Evolutionary conservation across 371 early-diverging fungal species (phyloP).

Genomic region (Dinochytrium kinnereticum): DNA sequence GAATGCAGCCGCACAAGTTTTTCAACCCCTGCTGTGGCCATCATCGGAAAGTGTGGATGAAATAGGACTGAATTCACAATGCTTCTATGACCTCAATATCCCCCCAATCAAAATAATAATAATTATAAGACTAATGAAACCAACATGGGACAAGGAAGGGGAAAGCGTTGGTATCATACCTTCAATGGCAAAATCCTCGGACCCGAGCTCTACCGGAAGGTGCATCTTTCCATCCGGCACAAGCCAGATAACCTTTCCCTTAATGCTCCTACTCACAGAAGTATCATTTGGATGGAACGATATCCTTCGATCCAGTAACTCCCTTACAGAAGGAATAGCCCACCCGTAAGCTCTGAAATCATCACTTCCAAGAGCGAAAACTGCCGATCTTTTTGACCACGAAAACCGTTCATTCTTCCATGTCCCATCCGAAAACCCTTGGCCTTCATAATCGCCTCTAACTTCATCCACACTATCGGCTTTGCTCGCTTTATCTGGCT

Average conservation of each 20-base stretch:
- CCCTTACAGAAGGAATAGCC: slow-evolving; percentile 27
- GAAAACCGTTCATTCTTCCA: not conserved
- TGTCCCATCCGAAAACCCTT: not conserved
- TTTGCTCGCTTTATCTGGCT: not conserved
- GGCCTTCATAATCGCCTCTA: not conserved
- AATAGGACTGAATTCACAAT: slow-evolving; percentile 34
- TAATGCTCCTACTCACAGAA: not conserved
- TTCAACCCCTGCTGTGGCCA: slow-evolving; percentile 42
- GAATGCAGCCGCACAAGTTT: slow-evolving; percentile 36
- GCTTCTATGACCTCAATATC: slow-evolving; percentile 32
- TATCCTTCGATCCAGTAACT: slow-evolving; percentile 18
- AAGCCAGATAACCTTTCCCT: not conserved
- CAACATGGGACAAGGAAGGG: no score
- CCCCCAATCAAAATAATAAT: no score
- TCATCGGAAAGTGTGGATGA: slow-evolving; percentile 27
- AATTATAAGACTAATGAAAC: no score
- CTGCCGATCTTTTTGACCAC: not conserved
- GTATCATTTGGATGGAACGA: not conserved
- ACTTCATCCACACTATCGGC: no score
- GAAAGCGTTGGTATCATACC: not conserved
- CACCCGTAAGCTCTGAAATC: slow-evolving; percentile 39
- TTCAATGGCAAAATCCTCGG: slow-evolving; percentile 3
- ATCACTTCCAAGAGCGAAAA: slow-evolving; percentile 35
- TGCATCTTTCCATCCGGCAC: not conserved
- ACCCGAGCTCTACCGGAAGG: not conserved